phyloP scores from a whole-genome alignment of 2,329 filamentous ascomycete genomes.

The Alternaria sp. region DNA sequence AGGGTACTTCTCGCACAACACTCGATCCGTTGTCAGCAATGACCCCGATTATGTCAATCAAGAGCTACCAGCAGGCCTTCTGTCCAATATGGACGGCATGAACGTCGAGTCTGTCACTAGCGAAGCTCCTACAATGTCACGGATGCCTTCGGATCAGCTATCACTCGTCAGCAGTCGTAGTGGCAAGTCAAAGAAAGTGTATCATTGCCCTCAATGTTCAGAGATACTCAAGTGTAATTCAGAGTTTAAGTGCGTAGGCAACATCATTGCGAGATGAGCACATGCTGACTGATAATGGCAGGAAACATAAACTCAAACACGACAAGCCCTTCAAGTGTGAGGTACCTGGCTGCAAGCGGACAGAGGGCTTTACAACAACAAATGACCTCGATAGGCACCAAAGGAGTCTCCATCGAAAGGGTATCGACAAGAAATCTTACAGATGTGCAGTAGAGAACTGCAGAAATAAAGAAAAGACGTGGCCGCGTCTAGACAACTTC shows the following conservation, averaged over 20 bases:
- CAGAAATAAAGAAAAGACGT: conserved; percentile 70
- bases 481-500: conserved; percentile 88
- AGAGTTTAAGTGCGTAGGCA: conserved; percentile 47
- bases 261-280: background rate
- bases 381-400: conserved; percentile 86
- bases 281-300: conserved; percentile 49
- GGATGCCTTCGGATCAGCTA: conserved; percentile 29
- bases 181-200: conserved; percentile 20
- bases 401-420: conserved; percentile 71
- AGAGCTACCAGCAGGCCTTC: conserved; percentile 27
- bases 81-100: conserved; percentile 25
- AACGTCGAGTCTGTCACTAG: conserved; percentile 25
- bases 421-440: conserved; percentile 55
- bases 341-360: conserved; percentile 63
- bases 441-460: conserved; percentile 68
- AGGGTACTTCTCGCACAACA: conserved; percentile 41
- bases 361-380: conserved; percentile 75
- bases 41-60: conserved; percentile 34
- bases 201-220: conserved; percentile 32
- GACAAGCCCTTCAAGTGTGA: conserved; percentile 71
- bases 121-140: conserved; percentile 25
- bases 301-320: conserved; percentile 79
- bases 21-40: conserved; percentile 43
- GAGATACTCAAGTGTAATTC: conserved; percentile 45
- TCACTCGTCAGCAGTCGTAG: conserved; percentile 41